Evolutionary conservation across 108 stramenopile species (phyloP).

Genomic region (Stephanodiscus triporus): DNA sequence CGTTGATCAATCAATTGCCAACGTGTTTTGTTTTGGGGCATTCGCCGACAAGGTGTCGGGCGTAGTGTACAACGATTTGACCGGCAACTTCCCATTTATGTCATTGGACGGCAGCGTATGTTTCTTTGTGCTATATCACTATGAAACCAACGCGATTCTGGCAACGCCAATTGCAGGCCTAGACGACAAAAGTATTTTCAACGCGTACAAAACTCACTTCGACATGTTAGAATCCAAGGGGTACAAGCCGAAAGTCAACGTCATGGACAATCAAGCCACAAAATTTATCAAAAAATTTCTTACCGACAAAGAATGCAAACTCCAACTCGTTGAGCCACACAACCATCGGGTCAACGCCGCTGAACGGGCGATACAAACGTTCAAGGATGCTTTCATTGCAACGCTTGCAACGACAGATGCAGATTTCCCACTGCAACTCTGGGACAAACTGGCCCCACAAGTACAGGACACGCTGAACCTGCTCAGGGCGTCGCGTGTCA

Average conservation of each 20-base stretch:
- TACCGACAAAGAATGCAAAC: not conserved
- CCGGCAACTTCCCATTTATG: constrained; percentile 41
- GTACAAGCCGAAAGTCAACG: not conserved
- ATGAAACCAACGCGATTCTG: constrained; percentile 49
- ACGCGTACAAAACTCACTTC: not conserved
- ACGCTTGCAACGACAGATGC: constrained; percentile 23
- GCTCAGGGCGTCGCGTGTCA: constrained; percentile 34
- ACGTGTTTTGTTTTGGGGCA: constrained; percentile 12
- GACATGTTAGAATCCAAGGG: not conserved
- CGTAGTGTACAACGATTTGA: constrained; percentile 20
- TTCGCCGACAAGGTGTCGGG: constrained; percentile 10
- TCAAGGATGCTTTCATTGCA: constrained; percentile 48
- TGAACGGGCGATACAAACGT: constrained; percentile 52
- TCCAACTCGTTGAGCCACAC: not conserved
- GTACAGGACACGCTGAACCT: constrained; percentile 40
- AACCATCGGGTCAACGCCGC: constrained; percentile 47
- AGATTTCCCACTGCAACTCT: constrained; percentile 40
- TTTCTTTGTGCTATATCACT: constrained; percentile 48
- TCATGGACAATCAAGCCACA: constrained; percentile 1
- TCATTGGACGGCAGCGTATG: constrained; percentile 35
- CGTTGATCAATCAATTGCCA: not conserved
- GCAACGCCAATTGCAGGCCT: constrained; percentile 7
- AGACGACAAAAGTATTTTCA: not conserved
- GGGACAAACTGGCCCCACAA: constrained; percentile 46
- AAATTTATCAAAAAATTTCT: not conserved